Conservation (phyloP, 768 basidiomycete genomes). For the Fomitopsis pulvina region DNA sequence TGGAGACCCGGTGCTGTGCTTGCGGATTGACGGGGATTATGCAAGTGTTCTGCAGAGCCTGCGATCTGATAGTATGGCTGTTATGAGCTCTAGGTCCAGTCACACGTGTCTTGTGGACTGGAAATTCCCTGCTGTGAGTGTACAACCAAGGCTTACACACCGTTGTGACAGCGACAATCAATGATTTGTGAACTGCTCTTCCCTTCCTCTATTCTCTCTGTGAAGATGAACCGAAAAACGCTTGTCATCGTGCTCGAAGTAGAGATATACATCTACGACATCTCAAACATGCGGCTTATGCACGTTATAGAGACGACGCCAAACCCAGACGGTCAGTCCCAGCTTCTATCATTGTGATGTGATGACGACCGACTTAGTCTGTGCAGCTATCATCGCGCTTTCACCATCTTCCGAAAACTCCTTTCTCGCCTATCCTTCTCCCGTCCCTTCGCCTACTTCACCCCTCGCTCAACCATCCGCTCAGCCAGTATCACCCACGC, state of each 20-base stretch:
- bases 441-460: slow-evolving; percentile 76
- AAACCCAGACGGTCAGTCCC: slow-evolving; percentile 74
- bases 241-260: slow-evolving; percentile 92
- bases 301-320: slow-evolving; percentile 97
- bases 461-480: slow-evolving; percentile 40
- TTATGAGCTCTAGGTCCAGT: too few relatives aligned
- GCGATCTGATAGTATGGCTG: too few relatives aligned
- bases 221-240: slow-evolving; percentile 95
- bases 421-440: slow-evolving; percentile 94
- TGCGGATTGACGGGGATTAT: too few relatives aligned
- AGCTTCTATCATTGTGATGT: background rate
- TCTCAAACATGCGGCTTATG: slow-evolving; percentile 94
- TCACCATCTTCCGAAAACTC: slow-evolving; percentile 91
- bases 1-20: too few relatives aligned
- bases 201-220: slow-evolving; percentile 93
- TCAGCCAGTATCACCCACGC: slow-evolving; percentile 27
- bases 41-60: too few relatives aligned
- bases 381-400: slow-evolving; percentile 86
- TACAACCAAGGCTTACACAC: too few relatives aligned
- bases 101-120: too few relatives aligned
- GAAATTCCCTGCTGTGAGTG: too few relatives aligned
- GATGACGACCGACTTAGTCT: slow-evolving; percentile 1
- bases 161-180: slow-evolving; percentile 69
- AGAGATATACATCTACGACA: slow-evolving; percentile 99
- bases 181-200: slow-evolving; percentile 99